Base-by-base conservation (phyloP, 2,329 filamentous ascomycete genomes). In the Fonsecaea multimorphosa region DNA sequence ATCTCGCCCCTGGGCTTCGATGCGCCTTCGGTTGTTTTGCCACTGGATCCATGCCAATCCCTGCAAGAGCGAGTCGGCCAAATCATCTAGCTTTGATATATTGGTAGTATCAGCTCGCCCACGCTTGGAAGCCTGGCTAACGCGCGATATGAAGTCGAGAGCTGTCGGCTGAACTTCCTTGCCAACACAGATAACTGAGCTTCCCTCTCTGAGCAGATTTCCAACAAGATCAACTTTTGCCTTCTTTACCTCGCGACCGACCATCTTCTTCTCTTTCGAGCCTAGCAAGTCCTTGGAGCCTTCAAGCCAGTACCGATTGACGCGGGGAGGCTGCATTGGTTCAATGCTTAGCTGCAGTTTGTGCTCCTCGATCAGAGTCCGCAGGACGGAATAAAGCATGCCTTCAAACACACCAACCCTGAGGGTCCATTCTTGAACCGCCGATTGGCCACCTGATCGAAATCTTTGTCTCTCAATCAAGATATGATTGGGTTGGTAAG, bases 351-450 rank as follows among this genome's bases (percentile, higher is more conserved):
- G 80, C 19, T 73, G 68, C 80, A 80, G 82, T 2, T 74, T 64
- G 0, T 78, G 78, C 56, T 83, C 76, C 19, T 78, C 75, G 53
- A 78, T 77, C 55, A 91, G 73, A 0, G 88, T 85, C 58, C 84
- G 81, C 40, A 94, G 76, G 12, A 88, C 83, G 8, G 89, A 89
- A 80, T 93, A 90, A 0, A 96, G 78, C 87, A 95, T 95, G 3
- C 87, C 87, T 76, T 96, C 92, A 24, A 96, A 84, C 72, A 90
- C 89, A 70, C 94, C 94, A 8, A 96, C 91, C 1, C 91, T 83
- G 46, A 95, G 75, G 2, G 91, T 94, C 92, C 92, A 96, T 77
- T 96, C 91, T 66, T 88, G 86, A 1, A 96, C 87, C 0, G 87
- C 84, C 0, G 85, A 79, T 0, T 80, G 83, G 8, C 89, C 86